phyloP scores from a whole-genome alignment of 179 eudicot genomes.

The Beta macrorhiza region DNA sequence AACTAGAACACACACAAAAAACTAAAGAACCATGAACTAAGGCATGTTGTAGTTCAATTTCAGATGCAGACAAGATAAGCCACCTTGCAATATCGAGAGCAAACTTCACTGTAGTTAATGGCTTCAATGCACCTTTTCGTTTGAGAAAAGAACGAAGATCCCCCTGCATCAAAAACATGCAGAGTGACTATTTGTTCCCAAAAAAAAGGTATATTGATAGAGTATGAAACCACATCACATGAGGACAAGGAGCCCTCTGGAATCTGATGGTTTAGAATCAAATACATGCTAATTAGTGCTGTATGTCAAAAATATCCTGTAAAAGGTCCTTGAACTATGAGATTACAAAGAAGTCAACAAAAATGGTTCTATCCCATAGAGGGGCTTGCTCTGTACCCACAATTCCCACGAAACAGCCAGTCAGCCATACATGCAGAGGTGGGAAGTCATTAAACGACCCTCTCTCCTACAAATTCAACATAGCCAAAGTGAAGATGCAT shows the following conservation, averaged over 20 bases:
- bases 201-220: neutral
- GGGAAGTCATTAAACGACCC: neutral
- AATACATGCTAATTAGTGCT: neutral
- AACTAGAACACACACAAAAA: neutral
- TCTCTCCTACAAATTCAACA: neutral
- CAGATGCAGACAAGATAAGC: conserved; percentile 16
- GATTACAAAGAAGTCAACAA: neutral
- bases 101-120: conserved; percentile 38
- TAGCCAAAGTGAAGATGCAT: neutral
- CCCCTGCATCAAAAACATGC: conserved; percentile 27
- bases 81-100: conserved; percentile 49
- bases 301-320: neutral
- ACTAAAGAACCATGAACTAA: neutral
- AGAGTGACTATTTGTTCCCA: neutral
- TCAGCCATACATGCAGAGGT: neutral
- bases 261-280: neutral
- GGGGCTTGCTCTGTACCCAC: neutral
- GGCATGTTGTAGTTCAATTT: conserved; percentile 6
- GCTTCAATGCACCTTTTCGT: conserved; percentile 36
- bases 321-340: neutral
- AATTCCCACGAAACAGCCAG: neutral
- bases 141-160: conserved; percentile 38
- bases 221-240: neutral
- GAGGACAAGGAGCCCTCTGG: neutral
- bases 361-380: neutral